A percentile compares a stretch with the other conserved stretches of the same genome.
Conservation (phyloP, 306 rosid species). For the Phaseolus lunatus region DNA sequence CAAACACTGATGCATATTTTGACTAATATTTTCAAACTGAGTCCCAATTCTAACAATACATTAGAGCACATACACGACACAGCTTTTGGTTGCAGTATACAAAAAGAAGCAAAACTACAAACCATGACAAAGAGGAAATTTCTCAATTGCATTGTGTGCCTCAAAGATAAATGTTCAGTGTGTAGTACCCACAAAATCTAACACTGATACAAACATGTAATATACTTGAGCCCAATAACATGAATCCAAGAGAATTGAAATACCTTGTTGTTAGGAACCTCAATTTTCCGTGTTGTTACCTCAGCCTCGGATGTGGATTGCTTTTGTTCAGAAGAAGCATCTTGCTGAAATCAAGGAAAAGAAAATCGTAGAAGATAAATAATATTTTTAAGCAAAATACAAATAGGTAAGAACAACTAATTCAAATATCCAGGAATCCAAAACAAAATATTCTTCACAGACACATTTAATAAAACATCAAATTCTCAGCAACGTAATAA, state of each 20-base stretch:
- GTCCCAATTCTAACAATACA: not conserved
- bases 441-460: not conserved
- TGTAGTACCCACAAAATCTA: not conserved
- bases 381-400: not conserved
- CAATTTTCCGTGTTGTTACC: slow-evolving; percentile 63
- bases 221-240: not conserved
- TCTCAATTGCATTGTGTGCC: not conserved
- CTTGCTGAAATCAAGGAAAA: slow-evolving; percentile 53
- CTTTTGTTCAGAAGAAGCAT: slow-evolving; percentile 46
- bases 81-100: not conserved
- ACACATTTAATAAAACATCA: not conserved
- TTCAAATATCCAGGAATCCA: not conserved
- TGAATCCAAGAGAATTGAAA: not conserved
- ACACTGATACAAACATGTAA: not conserved
- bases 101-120: not conserved
- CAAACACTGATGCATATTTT: not conserved
- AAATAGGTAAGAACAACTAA: not conserved
- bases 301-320: slow-evolving; percentile 53
- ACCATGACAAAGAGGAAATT: not conserved
- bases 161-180: not conserved
- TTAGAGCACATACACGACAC: not conserved
- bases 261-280: slow-evolving; percentile 97
- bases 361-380: not conserved
- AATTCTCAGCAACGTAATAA: slow-evolving; percentile 26
- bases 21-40: not conserved